Evolutionary conservation across 1,284 basidiomycete species (phyloP), one percentile per base, ranked within the genome.

Genomic region (Pseudozyma thailandica): DNA sequence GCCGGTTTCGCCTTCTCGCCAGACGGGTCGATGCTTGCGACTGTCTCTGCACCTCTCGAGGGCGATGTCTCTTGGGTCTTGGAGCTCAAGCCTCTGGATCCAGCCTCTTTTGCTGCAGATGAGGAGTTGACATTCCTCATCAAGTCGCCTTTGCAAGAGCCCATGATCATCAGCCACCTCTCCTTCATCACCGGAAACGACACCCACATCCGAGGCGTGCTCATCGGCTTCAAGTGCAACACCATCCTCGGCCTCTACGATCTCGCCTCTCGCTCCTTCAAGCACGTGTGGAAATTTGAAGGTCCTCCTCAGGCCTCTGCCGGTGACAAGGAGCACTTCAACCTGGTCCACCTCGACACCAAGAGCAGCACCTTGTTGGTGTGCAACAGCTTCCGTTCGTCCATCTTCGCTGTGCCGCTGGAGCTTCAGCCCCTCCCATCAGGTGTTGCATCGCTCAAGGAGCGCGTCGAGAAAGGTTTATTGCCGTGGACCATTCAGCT

Each of bases 221-320:
- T 71, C 27, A 18, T 71, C 31, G 68, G 68, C 35, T 65, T 71
- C 50, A 50, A 30, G 25, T 47, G 53, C 45, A 71, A 71, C 61
- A 61, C 56, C 28, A 38, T 61, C 20, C 41, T 71, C 5, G 68
- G 52, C 16, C 57, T 71, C 3, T 60, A 60, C 39, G 68, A 71
- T 35, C 39, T 71, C 12, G 37, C 28, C 9, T 45, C 47, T 5
- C 47, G 45, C 20, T 33, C 55, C 2, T 71, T 48, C 47, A 64
- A 62, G 53, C 57, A 56, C 37, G 46, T 65, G 1, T 71, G 49
- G 52, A 38, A 49, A 30, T 70, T 64, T 20, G 26, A 48, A 7
- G 30, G 18, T 5, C 59, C 59, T n/a, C 28, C 27, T 6, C 33
- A 50, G 31, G 30, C 52, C n/a, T 39, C 49, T 13, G 26, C 47